Conservation (phyloP, 2,329 filamentous ascomycete species). For the Fusarium irregulare region DNA sequence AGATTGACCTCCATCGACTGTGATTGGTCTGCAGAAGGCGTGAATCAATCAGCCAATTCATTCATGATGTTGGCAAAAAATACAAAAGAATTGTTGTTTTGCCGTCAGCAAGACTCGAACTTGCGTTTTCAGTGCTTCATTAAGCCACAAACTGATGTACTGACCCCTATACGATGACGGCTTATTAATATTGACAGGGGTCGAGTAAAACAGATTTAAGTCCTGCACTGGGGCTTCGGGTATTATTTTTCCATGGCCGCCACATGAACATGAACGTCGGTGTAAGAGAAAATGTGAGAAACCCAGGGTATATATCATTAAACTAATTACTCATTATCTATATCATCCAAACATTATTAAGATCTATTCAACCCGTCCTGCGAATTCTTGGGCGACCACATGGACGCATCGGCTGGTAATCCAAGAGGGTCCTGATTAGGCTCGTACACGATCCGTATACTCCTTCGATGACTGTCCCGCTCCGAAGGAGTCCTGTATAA, state of each 20-base stretch:
- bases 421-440: constrained; percentile 11
- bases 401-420: not conserved
- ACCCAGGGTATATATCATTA: not conserved
- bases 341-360: not conserved
- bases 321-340: not conserved
- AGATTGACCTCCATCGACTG: not conserved
- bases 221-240: not conserved
- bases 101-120: not conserved
- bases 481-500: not conserved
- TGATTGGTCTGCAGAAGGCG: not conserved
- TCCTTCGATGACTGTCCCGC: not conserved
- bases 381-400: constrained; percentile 2
- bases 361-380: not conserved
- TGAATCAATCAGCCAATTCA: not conserved
- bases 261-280: no score
- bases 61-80: not conserved
- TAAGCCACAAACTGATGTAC: not conserved
- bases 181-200: not conserved
- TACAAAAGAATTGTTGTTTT: not conserved
- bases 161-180: not conserved
- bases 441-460: not conserved
- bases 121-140: not conserved
- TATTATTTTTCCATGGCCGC: not conserved
- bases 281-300: accelerated
- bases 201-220: not conserved